Evolutionary conservation across 2,329 filamentous ascomycete genomes (phyloP).

Genomic region (Trichoderma citrinoviride): DNA sequence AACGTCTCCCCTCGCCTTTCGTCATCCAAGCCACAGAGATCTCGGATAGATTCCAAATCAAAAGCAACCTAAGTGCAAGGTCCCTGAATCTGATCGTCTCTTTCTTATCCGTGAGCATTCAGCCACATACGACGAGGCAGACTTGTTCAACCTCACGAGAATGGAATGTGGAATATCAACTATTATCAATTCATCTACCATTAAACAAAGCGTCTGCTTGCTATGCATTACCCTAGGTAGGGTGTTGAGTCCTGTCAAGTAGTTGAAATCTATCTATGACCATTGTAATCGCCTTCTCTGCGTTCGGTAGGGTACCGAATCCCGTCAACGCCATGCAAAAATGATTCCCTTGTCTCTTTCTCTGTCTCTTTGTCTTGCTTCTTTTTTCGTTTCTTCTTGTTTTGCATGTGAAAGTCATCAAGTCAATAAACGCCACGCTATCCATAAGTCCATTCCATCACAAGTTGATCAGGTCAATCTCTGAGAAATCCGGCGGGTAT

Average conservation of each 20-base stretch:
- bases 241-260: too few relatives aligned
- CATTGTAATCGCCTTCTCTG: not conserved
- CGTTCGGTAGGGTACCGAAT: not conserved
- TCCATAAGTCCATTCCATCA: conserved; percentile 39
- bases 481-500: conserved; percentile 85
- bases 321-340: conserved; percentile 9
- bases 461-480: conserved; percentile 80
- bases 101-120: not conserved
- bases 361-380: not conserved
- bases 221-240: not conserved
- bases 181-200: not conserved
- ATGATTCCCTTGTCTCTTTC: not conserved
- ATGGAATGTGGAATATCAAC: not conserved
- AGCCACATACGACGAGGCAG: not conserved
- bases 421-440: conserved; percentile 8
- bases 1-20: not conserved
- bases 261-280: not conserved
- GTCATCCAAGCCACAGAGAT: not conserved
- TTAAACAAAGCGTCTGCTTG: not conserved
- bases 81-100: not conserved
- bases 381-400: not conserved
- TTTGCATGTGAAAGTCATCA: not conserved
- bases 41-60: conserved; percentile 15
- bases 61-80: not conserved
- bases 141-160: not conserved